Percentiles rank a stretch among this genome's conserved stretches.
Evolutionary conservation across 495 filamentous ascomycete genomes (phyloP).

Genomic region (Podospora didyma): DNA sequence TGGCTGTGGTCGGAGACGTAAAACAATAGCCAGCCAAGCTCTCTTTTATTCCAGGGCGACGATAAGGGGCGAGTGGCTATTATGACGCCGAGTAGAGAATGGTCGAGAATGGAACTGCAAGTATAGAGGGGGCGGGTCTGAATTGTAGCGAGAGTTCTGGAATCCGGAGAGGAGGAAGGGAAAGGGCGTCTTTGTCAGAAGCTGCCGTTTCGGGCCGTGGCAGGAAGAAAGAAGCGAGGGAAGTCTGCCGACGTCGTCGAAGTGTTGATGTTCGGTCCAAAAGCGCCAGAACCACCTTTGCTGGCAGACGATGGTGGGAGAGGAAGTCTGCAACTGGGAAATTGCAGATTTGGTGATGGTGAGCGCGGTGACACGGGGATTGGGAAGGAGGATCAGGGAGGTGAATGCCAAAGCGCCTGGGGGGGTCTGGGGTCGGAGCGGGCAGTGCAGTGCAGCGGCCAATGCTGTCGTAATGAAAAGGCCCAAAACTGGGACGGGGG

Average conservation of each 20-base stretch:
- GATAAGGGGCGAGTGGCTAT: not conserved
- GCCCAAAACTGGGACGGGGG: constrained; percentile 1
- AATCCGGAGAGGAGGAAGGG: not conserved
- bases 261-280: not conserved
- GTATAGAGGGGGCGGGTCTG: not conserved
- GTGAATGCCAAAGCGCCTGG: not conserved
- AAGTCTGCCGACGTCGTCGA: constrained; percentile 16
- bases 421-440: not conserved
- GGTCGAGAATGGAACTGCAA: not conserved
- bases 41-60: not conserved
- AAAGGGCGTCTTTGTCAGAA: not conserved
- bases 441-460: constrained; percentile 1
- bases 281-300: constrained; percentile 3
- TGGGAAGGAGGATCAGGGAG: not conserved
- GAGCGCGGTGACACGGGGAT: not conserved
- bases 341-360: constrained; percentile 5
- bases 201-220: constrained; percentile 10
- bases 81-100: not conserved
- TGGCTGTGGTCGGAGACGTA: not conserved
- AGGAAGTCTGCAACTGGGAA: constrained; percentile 1
- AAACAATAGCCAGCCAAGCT: not conserved
- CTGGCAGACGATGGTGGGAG: constrained; percentile 6
- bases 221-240: constrained; percentile 25
- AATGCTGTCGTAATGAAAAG: constrained; percentile 2
- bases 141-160: not conserved